A percentile compares a stretch with the other conserved stretches of the same genome.
These are phyloP conservation scores for Coemansia sp. DNA, from an alignment of 192 early-diverging fungal species.

Conservation along the genomic window DNA sequence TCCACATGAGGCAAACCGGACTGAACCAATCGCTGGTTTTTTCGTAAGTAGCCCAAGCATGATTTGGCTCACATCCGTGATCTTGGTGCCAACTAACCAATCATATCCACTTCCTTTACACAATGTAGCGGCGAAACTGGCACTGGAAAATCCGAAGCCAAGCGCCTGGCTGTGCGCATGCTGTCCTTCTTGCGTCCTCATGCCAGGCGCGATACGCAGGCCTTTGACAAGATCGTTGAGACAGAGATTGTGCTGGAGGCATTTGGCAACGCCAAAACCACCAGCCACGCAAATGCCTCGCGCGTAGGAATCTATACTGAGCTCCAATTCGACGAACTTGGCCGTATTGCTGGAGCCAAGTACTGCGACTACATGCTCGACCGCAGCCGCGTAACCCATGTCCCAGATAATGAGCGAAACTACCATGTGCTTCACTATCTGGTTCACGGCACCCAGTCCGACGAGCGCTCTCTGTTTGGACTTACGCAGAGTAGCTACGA, in stretches of 20 bases:
- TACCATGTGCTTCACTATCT: constrained; percentile 97
- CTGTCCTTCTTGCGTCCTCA: constrained; percentile 66
- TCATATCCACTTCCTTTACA: constrained; percentile 1
- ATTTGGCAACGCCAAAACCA: constrained; percentile 84
- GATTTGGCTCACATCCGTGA: too few relatives aligned
- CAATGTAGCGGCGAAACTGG: constrained; percentile 78
- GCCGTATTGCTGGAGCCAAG: constrained; percentile 83
- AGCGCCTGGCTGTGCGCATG: constrained; percentile 63
- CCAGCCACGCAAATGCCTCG: constrained; percentile 73
- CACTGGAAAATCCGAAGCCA: constrained; percentile 82
- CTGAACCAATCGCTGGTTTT: constrained; percentile 89
- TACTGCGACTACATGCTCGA: constrained; percentile 87
- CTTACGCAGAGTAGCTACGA: constrained; percentile 63
- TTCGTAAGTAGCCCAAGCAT: constrained; percentile 58
- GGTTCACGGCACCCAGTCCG: constrained; percentile 73
- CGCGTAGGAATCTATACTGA: constrained; percentile 83
- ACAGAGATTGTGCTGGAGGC: constrained; percentile 76
- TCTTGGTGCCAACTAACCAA: neutral
- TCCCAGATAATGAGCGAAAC: constrained; percentile 70
- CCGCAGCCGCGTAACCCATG: constrained; percentile 69
- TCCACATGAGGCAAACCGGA: constrained; percentile 82
- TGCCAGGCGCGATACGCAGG: constrained; percentile 64
- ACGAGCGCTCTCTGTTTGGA: constrained; percentile 73
- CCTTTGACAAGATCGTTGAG: constrained; percentile 66
- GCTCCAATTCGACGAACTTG: constrained; percentile 90